Evolutionary conservation across 257 asterid genomes (phyloP), one percentile per base, ranked within the genome.

Genomic region (Forsythia suspensa): DNA sequence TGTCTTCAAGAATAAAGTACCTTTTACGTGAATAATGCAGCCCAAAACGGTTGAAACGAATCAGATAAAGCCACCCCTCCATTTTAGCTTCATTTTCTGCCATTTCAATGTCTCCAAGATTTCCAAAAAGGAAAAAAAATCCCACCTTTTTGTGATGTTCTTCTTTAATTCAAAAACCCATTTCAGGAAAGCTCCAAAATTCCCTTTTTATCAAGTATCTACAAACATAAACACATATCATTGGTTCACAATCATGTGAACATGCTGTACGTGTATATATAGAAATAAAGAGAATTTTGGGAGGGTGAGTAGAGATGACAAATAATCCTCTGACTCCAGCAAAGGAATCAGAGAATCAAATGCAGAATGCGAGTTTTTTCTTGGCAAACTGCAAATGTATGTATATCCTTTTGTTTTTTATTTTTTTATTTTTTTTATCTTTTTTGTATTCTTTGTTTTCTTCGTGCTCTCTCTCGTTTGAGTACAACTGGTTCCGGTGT

Each of bases 1-100:
- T 84, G 16, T 91, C 94, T 82, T 91, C 86, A 73, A 93, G 96
- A 87, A 95, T 68, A 84, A 95, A 93, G 79, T 93, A 93, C 69
- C 98, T 85, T 81, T 88, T 95, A 85, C 97, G 95, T 76, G 91
- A 95, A 89, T 85, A 93, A 48, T 91, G 92, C 79, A 95, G 74
- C 74, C 98, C 97, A 74, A 95, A 88, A 79, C 96, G 91, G 73
- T 93, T 90, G 77, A 74, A 85, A 76, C 95, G 91, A 82, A 91
- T 93, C 78, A 93, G 84, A 34, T 90, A 89, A 77, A 95, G 91
- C 98, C 98, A 95, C 24, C 99, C 98, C 81, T 87, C 87, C 98
- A 93, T 95, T 85, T 84, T 88, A 40, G 91, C 95, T 76, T 88
- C 92, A 61, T 37, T 84, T 86, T 86, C 87, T 44, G 86, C 77